Base-by-base conservation (phyloP, 148 eudicot genomes). In the Bassia scoparia region DNA sequence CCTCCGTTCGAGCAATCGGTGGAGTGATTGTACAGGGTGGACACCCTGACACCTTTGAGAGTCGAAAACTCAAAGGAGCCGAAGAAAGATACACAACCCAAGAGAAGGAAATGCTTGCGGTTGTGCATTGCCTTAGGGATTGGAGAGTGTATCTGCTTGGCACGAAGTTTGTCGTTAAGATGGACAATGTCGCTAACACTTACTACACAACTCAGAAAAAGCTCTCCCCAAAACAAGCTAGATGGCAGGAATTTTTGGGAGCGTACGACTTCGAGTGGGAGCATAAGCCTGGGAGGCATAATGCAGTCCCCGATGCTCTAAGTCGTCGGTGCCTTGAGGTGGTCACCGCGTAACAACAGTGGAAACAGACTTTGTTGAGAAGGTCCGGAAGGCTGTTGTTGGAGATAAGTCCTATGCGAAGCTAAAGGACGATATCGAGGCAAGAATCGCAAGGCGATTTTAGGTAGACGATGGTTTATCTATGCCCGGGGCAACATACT, bases 251-350 rank as follows among this genome's bases (percentile, higher is more conserved):
- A n/a, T n/a, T n/a, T 33, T 17, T 61, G 11, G 65, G 3, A 15
- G 43, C 30, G 13, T 61, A 61, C 16, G 65, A 61, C 41, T 61
- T 61, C 4, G 16, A 27, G 16, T 61, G 41, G 24, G 20, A 31
- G 23, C 65, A 61, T 26, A 61, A 61, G 3, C 65, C 38, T 2
- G 43, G 41, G 7, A 0, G 41, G 23, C 65, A 61, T 18, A 61
- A 61, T 61, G 34, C 4, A 0, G n/a, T 61, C 13, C 70, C 72
- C 24, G n/a, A 75, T 44, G 48, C 78, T 2, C n/a, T n/a, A n/a
- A n/a, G n/a, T n/a, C n/a, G n/a, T n/a, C n/a, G n/a, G n/a, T n/a
- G n/a, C n/a, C n/a, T n/a, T n/a, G n/a, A n/a, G n/a, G n/a, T n/a
- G n/a, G n/a, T n/a, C n/a, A n/a, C n/a, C n/a, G n/a, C n/a, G n/a